Percentiles rank a stretch among this genome's conserved stretches.
These are phyloP conservation scores for Seminavis robusta DNA, from an alignment of 108 stramenopile genomes.

Conservation along the genomic window DNA sequence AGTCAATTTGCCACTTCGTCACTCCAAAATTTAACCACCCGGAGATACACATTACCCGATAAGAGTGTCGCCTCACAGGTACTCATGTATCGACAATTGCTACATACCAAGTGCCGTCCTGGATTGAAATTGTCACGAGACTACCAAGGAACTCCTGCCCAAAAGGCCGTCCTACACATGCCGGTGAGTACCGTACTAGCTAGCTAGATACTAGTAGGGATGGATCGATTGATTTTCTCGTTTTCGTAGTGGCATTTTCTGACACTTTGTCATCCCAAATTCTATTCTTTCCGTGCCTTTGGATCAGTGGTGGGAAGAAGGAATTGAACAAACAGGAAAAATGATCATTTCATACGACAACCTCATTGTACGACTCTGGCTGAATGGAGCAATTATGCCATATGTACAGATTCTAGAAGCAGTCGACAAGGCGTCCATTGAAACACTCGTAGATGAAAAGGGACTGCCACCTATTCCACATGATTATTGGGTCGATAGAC, in stretches of 20 bases:
- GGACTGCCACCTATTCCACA: constrained; percentile 82
- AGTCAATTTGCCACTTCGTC: no score
- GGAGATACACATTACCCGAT: constrained; percentile 74
- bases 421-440: constrained; percentile 11
- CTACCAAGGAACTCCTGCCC: constrained; percentile 74
- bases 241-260: no score
- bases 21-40: constrained; percentile 40
- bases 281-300: no score
- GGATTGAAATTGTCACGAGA: constrained; percentile 64
- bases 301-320: constrained; percentile 86
- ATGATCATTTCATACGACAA: constrained; percentile 86
- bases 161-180: constrained; percentile 81
- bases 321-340: constrained; percentile 61
- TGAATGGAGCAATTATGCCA: constrained; percentile 74
- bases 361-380: constrained; percentile 71
- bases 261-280: no score
- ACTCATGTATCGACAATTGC: constrained; percentile 82
- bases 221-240: no score
- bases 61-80: constrained; percentile 85
- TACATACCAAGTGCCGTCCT: constrained; percentile 81
- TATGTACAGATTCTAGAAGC: constrained; percentile 10
- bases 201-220: no score
- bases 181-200: no score
- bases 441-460: constrained; percentile 56
- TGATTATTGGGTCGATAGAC: constrained; percentile 65